Percentiles rank a stretch among this genome's conserved stretches.
Evolutionary conservation across 192 early-diverging fungal genomes (phyloP).

Genomic region (Backusella westeae): DNA sequence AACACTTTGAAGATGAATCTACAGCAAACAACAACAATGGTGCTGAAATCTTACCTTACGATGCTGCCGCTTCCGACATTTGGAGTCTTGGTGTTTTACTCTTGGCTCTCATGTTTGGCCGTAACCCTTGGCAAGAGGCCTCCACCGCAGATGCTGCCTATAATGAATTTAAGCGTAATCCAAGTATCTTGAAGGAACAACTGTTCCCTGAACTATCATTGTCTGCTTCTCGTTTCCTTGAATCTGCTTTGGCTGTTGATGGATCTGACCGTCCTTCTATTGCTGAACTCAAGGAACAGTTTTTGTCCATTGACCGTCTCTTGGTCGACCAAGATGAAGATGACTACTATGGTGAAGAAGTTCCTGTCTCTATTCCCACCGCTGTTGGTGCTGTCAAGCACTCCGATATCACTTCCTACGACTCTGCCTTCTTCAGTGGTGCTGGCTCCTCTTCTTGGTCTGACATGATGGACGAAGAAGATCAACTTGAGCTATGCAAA

Average conservation of each 20-base stretch:
- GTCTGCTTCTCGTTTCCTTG: constrained; percentile 40
- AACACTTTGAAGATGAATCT: constrained; percentile 39
- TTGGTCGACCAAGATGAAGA: constrained; percentile 6
- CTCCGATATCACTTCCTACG: constrained; percentile 16
- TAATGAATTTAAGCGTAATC: constrained; percentile 48
- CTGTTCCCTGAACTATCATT: constrained; percentile 53
- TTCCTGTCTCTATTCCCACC: constrained; percentile 28
- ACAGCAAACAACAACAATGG: neutral
- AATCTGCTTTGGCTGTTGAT: constrained; percentile 42
- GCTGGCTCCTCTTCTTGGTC: constrained; percentile 27
- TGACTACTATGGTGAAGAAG: constrained; percentile 6
- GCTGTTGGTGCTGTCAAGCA: neutral
- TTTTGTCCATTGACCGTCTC: constrained; percentile 17
- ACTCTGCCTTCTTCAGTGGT: constrained; percentile 36
- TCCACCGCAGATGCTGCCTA: constrained; percentile 46
- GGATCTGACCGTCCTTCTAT: constrained; percentile 43
- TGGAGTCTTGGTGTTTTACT: constrained; percentile 82
- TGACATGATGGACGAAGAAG: constrained; percentile 38
- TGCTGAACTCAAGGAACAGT: constrained; percentile 31
- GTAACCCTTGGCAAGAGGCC: constrained; percentile 78
- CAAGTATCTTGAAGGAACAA: constrained; percentile 44
- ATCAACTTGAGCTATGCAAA: neutral
- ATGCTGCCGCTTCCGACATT: constrained; percentile 65
- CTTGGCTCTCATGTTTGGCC: constrained; percentile 72
- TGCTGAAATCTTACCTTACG: constrained; percentile 39